Evolutionary conservation across 2,329 filamentous ascomycete species (phyloP).

Genomic region (Hortaea werneckii): DNA sequence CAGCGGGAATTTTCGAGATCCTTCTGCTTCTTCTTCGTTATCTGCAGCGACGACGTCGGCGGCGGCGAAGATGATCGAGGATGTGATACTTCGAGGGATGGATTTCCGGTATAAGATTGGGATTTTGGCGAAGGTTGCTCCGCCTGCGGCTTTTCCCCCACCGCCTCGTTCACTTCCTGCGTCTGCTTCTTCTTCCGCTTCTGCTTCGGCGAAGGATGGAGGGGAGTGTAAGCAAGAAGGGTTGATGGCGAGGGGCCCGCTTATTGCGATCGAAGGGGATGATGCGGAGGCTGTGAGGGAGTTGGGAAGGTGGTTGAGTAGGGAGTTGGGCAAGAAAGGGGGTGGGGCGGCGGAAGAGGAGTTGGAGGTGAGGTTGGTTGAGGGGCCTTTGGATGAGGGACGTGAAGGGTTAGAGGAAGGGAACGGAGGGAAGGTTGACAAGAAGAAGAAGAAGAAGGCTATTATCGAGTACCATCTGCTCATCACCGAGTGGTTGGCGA

Average conservation of each 20-base stretch:
- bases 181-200: too few species aligned
- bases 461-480: slow-evolving; percentile 50
- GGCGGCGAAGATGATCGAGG: slow-evolving; percentile 22
- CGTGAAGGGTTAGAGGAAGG: slow-evolving; percentile 14
- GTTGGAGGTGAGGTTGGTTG: slow-evolving; percentile 40
- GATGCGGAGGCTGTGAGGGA: slow-evolving; percentile 52
- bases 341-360: slow-evolving; percentile 31
- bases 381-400: slow-evolving; percentile 36
- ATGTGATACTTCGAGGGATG: slow-evolving; percentile 61
- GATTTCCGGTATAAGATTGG: slow-evolving; percentile 66
- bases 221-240: slow-evolving; percentile 9
- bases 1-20: too few species aligned
- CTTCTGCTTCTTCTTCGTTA: neutral
- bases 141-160: slow-evolving; percentile 42
- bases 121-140: slow-evolving; percentile 65
- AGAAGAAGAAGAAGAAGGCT: slow-evolving; percentile 15
- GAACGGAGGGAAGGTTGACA: too few species aligned
- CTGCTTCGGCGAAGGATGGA: too few species aligned
- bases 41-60: neutral
- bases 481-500: slow-evolving; percentile 58
- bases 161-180: slow-evolving; percentile 4
- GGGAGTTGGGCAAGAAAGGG: slow-evolving; percentile 34
- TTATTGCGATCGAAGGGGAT: slow-evolving; percentile 76
- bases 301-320: slow-evolving; percentile 55
- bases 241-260: slow-evolving; percentile 50